Evolutionary conservation across 2,329 filamentous ascomycete genomes (phyloP).

Genomic region (Mollisia scopiformis): DNA sequence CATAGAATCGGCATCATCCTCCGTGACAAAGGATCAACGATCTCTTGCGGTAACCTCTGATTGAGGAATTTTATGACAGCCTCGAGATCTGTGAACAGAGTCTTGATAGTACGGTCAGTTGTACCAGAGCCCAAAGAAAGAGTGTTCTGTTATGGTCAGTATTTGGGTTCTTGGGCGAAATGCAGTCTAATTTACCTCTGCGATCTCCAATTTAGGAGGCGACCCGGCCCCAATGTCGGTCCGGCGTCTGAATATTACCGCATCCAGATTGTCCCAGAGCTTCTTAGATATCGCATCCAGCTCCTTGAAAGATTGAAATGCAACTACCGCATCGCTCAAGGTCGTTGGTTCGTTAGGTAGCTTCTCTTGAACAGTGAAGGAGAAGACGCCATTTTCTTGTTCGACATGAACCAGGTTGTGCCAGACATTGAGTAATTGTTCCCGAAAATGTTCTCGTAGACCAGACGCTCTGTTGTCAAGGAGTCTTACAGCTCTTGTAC

Average conservation of each 20-base stretch:
- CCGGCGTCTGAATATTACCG: slow-evolving; percentile 62
- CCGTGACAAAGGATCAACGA: slow-evolving; percentile 64
- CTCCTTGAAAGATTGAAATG: slow-evolving; percentile 61
- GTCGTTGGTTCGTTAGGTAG: slow-evolving; percentile 45
- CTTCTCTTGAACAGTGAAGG: slow-evolving; percentile 53
- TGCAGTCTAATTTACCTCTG: slow-evolving; percentile 40
- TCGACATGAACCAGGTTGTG: slow-evolving; percentile 61
- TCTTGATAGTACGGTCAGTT: slow-evolving; percentile 49
- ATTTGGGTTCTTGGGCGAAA: background rate
- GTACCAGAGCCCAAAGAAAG: slow-evolving; percentile 46
- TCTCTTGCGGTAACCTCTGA: slow-evolving; percentile 53
- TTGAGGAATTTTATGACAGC: slow-evolving; percentile 55
- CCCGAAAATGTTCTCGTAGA: slow-evolving; percentile 67
- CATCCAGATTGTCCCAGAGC: slow-evolving; percentile 66
- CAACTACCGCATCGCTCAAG: slow-evolving; percentile 56
- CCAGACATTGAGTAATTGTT: slow-evolving; percentile 73
- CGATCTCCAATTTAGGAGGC: slow-evolving; percentile 43
- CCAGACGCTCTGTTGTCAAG: slow-evolving; percentile 67
- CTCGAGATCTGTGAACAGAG: slow-evolving; percentile 57
- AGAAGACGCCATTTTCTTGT: slow-evolving; percentile 53
- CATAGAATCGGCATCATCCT: slow-evolving; percentile 73
- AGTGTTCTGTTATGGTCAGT: slow-evolving; percentile 39
- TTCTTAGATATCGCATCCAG: slow-evolving; percentile 61
- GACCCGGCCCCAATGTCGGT: slow-evolving; percentile 47
- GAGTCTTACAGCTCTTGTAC: slow-evolving; percentile 65